These are phyloP conservation scores for Metarhizium sp. DNA, from an alignment of 2,329 filamentous ascomycete species.

Conservation along the genomic window DNA sequence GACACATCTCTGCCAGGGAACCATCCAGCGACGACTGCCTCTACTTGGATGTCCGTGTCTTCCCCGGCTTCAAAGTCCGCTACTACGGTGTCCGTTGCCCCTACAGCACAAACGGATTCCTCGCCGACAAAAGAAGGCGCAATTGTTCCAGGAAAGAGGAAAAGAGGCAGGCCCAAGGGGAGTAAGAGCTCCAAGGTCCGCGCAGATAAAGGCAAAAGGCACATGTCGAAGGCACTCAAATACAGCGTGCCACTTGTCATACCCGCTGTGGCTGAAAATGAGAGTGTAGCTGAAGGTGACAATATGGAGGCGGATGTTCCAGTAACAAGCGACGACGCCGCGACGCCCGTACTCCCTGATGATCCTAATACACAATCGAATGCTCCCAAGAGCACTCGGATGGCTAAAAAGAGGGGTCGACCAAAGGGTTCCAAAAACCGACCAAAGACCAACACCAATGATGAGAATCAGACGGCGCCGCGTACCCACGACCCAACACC, in stretches of 20 bases:
- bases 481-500: neutral
- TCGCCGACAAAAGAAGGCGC: neutral
- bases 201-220: constrained; percentile 8
- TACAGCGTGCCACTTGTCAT: neutral
- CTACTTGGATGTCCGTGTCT: neutral
- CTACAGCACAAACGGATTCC: neutral
- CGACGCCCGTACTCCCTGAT: neutral
- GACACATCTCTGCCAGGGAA: neutral
- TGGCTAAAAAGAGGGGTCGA: constrained; percentile 24
- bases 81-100: neutral
- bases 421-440: constrained; percentile 39
- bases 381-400: constrained; percentile 11
- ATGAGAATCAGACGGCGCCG: neutral
- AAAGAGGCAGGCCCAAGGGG: constrained; percentile 46
- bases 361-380: constrained; percentile 8
- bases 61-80: neutral
- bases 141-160: constrained; percentile 26
- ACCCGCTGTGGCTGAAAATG: neutral
- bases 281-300: neutral
- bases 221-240: neutral
- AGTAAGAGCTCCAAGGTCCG: constrained; percentile 29
- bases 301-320: neutral
- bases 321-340: neutral
- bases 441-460: constrained; percentile 14
- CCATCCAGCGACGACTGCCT: constrained; percentile 27